Evolutionary conservation across 2,329 filamentous ascomycete genomes (phyloP), one percentile per base, ranked within the genome.

Genomic region (Aspergillus glaucus): DNA sequence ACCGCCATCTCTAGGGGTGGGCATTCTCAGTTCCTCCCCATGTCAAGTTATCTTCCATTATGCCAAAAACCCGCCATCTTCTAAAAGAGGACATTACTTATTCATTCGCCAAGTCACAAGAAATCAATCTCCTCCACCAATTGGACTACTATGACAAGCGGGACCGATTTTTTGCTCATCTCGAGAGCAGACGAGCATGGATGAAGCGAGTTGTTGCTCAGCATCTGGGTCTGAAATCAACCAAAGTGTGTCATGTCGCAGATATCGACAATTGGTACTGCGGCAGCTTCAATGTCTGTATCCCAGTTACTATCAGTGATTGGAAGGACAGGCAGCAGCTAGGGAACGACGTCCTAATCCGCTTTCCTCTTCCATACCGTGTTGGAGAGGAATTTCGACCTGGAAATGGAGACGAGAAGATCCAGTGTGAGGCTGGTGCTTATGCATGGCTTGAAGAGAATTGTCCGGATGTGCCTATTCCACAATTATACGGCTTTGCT

Each of bases 351-450:
- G 47, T 60, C 2, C 22, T 60, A 12, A 50, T 62, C 28, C 55
- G 53, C 4, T 51, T 63, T 39, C 58, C 58, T 4, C 50, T 64
- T 2, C 61, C 58, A 6, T 61, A 63, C 42, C 50, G 51, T 7
- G 43, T 61, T 4, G 62, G 56, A 2, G 60, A 65, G 15, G 43
- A 44, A 1, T 53, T 49, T 39, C 32, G 49, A 19, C 55, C 60
- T 14, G 59, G 59, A 9, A 65, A 63, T 46, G 48, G 45, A 9
- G 61, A 63, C 50, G 60, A 64, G 49, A 66, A 64, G 45, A 42
- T 63, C 30, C 45, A 46, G 22, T 64, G 55, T 50, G 61, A 66
- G 44, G 62, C 53, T 12, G 58, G 48, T 6, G 59, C 61, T 14
- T 66, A 62, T 51, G 52, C 53, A 30, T 65, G 58, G 61, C 50